phyloP scores from a whole-genome alignment of 129 eudicot species.

The Saussurea involucrata region DNA sequence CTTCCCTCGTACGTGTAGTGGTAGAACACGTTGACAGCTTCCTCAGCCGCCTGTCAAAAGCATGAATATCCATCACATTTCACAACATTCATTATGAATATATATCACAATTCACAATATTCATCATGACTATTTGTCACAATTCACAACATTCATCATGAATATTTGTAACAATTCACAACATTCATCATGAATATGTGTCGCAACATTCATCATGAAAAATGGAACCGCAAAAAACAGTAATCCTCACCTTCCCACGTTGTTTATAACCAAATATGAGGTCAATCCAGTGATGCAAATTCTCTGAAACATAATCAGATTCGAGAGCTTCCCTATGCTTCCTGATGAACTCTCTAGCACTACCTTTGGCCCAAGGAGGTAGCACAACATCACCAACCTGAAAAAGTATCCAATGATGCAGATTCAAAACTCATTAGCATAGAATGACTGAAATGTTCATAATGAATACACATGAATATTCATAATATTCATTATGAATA shows the following conservation, averaged over 20 bases:
- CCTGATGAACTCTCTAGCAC: constrained; percentile 91
- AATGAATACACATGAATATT: too few species aligned
- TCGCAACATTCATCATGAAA: neutral
- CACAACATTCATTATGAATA: neutral
- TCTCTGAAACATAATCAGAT: constrained; percentile 87
- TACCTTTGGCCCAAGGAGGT: constrained; percentile 99
- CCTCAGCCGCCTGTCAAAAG: constrained; percentile 81
- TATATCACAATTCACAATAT: too few species aligned
- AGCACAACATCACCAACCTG: constrained; percentile 90
- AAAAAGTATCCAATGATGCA: constrained; percentile 14
- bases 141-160: too few species aligned
- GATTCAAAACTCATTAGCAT: neutral
- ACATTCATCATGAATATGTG: too few species aligned
- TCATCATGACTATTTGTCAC: too few species aligned
- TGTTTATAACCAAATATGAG: constrained; percentile 90
- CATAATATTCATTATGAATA: too few species aligned
- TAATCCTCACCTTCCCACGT: constrained; percentile 77
- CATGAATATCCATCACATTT: too few species aligned
- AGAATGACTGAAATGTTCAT: too few species aligned
- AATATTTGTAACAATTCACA: too few species aligned
- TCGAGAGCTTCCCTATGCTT: constrained; percentile 98
- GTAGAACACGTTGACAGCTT: constrained; percentile 90
- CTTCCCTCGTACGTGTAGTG: constrained; percentile 96
- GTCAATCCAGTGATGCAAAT: constrained; percentile 97
- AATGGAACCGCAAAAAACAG: neutral